Conservation (phyloP, 2,329 filamentous ascomycete species). For the Alternaria ventricosa region DNA sequence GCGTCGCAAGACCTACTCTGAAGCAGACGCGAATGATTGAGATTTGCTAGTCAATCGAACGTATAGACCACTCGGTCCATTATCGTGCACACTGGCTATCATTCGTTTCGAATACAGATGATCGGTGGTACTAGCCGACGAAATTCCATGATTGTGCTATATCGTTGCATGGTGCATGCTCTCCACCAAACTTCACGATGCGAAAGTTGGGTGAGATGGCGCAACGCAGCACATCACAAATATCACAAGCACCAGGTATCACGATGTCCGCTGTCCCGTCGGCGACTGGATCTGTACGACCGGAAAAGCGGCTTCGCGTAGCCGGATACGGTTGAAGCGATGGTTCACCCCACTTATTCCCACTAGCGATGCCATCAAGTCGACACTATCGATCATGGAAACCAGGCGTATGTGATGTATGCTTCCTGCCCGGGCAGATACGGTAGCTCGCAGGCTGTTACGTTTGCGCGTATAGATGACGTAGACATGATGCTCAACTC, state of each 20-base stretch:
- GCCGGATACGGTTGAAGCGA: not conserved
- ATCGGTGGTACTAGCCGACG: too few species aligned
- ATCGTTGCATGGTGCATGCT: too few species aligned
- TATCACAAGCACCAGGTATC: too few species aligned
- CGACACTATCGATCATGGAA: not conserved
- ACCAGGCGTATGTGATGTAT: not conserved
- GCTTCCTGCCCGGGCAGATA: not conserved
- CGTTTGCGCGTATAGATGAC: not conserved
- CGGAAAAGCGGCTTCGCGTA: not conserved
- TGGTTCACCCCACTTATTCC: not conserved
- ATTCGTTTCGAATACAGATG: too few species aligned
- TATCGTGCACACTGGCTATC: too few species aligned
- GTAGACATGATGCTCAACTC: slow-evolving; percentile 1
- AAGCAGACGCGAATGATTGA: not conserved
- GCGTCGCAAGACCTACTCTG: not conserved
- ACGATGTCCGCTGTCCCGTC: too few species aligned
- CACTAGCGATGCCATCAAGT: not conserved
- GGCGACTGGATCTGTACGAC: too few species aligned
- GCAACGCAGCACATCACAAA: too few species aligned
- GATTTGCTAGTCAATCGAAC: not conserved
- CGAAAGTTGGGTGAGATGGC: too few species aligned
- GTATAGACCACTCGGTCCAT: not conserved
- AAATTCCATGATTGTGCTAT: too few species aligned
- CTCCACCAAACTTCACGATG: too few species aligned
- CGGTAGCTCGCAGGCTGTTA: not conserved